Evolutionary conservation across 2,329 filamentous ascomycete species (phyloP), one percentile per base, ranked within the genome.

Genomic region (Monosporascus sp.): DNA sequence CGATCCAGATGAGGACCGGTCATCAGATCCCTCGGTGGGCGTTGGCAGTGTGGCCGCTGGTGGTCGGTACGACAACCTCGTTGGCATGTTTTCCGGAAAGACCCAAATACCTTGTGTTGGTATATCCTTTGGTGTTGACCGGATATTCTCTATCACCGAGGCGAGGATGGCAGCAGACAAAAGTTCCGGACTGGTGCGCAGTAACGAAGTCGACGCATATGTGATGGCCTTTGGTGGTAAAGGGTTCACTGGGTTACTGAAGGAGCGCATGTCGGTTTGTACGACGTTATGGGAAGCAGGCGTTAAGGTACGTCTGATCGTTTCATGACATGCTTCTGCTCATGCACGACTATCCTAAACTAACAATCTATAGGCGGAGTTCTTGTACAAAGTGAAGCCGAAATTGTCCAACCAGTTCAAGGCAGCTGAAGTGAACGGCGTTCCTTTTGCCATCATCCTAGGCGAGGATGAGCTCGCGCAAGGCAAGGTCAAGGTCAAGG

Each of bases 211-310:
- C 3, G 92, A 97, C 66, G 91, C 92, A 46, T 97, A 85, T 72
- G 88, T 97, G 65, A 97, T 97, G 91, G 91, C 91, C 0, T 91
- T 97, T 66, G 92, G 91, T 51, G 88, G 89, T 51, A 93, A 92
- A 72, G 88, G 86, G 20, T 93, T 92, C 70, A 87, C 80, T 17
- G 91, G 90, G 46, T 77, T 95, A 58, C 74, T 96, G 52, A 84
- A 85, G 60, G 88, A 97, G 76, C 87, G 93, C 60, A 92, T 97
- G 84, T 77, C 84, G 26, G 81, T 97, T 38, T 86, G 87, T 55
- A 81, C 84, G 60, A 78, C 78, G 59, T 77, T 97, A 49, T 95
- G 93, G 91, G 85, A 91, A 61, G 90, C 88, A 7, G 91, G 90
- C 20, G 86, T 97, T 74, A 96, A 92, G 77, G 83, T 84, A 71